Base-by-base conservation (phyloP, 768 basidiomycete species). In the Phaeotremella skinneri region DNA sequence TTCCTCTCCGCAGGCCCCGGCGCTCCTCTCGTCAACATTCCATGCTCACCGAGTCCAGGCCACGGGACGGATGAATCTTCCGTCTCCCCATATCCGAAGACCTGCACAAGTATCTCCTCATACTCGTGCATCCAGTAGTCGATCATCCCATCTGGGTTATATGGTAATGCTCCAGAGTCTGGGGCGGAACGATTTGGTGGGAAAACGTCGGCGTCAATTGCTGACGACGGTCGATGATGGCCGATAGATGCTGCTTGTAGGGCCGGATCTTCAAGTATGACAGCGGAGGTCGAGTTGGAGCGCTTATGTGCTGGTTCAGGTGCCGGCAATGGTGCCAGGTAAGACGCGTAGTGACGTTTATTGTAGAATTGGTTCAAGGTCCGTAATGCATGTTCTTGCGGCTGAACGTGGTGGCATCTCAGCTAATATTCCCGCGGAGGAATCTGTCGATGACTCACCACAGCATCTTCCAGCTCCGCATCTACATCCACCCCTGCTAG, bases 311-410 rank as follows among this genome's bases (percentile, higher is more conserved):
- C 49, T n/a, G 62, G 63, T 14, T 75, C 73, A 87, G 85, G 39
- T 87, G 84, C 20, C 59, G 90, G 85, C 67, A 90, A 82, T 56
- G 84, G 83, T 25, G 86, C 84, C 41, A 91, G 77, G 84, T 83
- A 70, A 84, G 86, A 30, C 87, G 79, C 48, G 76, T 97, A 98
- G 63, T 92, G 84, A 69, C 89, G 88, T 61, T 83, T 90, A 79
- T 98, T 97, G 76, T 98, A 99, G 78, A 97, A 98, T 70, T 91
- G 90, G 62, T 97, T 90, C 25, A 99, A 83, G 63, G 90, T 87
- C 17, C 96, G 87, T 26, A 98, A 81, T 11, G 94, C 91, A 71
- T 91, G 87, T 76, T 99, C 94, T 81, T 97, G 92, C 17, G 90
- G 88, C 91, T 96, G 68, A 0, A 20, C 6, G 17, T 17, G 41